Conservation (phyloP, 768 basidiomycete species). For the Tricholoma sp. region DNA sequence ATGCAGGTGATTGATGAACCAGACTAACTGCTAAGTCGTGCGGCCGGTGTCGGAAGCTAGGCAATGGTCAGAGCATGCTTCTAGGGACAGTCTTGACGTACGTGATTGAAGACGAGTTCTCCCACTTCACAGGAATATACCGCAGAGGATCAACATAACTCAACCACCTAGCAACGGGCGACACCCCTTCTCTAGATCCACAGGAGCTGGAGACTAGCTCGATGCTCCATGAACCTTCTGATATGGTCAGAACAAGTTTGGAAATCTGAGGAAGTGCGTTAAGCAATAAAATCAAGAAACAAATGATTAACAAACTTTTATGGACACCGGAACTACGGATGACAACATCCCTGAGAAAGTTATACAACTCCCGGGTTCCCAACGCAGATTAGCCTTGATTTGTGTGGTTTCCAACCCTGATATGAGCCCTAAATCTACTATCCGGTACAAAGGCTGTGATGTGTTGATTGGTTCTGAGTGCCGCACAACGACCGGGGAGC, state of each 20-base stretch:
- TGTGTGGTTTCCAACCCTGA: slow-evolving; percentile 17
- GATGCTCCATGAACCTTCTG: slow-evolving; percentile 62
- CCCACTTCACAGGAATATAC: slow-evolving; percentile 48
- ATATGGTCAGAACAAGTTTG: slow-evolving; percentile 45
- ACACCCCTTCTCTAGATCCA: slow-evolving; percentile 27
- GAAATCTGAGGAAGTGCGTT: slow-evolving; percentile 27
- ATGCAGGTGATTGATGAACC: slow-evolving; percentile 62
- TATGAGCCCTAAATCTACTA: slow-evolving; percentile 45
- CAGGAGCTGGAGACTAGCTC: slow-evolving; percentile 52
- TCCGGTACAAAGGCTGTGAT: slow-evolving; percentile 24
- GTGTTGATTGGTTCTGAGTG: slow-evolving; percentile 28
- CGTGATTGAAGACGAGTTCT: slow-evolving; percentile 42
- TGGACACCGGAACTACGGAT: slow-evolving; percentile 40
- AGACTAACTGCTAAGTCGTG: slow-evolving; percentile 55
- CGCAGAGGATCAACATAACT: slow-evolving; percentile 45
- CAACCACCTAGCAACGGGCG: slow-evolving; percentile 47
- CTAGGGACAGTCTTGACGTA: slow-evolving; percentile 26
- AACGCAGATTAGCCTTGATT: slow-evolving; percentile 45
- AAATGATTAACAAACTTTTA: slow-evolving; percentile 42
- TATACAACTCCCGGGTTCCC: slow-evolving; percentile 47
- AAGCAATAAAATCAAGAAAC: slow-evolving; percentile 1
- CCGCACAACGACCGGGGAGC: slow-evolving; percentile 46
- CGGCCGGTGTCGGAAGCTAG: slow-evolving; percentile 57
- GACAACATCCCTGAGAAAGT: slow-evolving; percentile 59
- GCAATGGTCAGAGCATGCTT: slow-evolving; percentile 3